Evolutionary conservation across 257 asterid genomes (phyloP).

Genomic region (Oldenlandia corymbosa): DNA sequence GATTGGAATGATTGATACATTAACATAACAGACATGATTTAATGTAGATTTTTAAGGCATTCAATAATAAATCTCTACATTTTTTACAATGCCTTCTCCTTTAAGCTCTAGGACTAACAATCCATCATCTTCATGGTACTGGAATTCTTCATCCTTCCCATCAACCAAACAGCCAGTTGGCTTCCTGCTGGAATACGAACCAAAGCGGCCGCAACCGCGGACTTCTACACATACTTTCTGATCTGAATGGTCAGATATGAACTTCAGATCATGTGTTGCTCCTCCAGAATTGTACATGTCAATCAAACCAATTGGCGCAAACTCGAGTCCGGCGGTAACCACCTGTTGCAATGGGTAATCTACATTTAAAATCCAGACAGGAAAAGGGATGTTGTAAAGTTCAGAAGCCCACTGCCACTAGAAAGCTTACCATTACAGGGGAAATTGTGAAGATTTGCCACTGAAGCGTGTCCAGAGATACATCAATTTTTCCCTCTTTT

Average conservation of each 20-base stretch:
- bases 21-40: too few species aligned
- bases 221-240: slow-evolving; percentile 25
- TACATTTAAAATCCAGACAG: not conserved
- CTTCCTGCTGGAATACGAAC: slow-evolving; percentile 60
- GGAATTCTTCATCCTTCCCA: slow-evolving; percentile 33
- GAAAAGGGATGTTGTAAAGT: too few species aligned
- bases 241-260: slow-evolving; percentile 5
- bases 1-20: too few species aligned
- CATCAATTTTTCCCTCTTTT: slow-evolving; percentile 24
- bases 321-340: slow-evolving; percentile 18
- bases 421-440: slow-evolving; percentile 38
- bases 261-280: slow-evolving; percentile 25
- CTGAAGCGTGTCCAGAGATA: slow-evolving; percentile 30
- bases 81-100: slow-evolving; percentile 35
- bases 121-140: slow-evolving; percentile 32
- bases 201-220: slow-evolving; percentile 56
- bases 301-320: slow-evolving; percentile 43
- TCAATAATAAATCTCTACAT: slow-evolving; percentile 14
- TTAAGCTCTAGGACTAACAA: slow-evolving; percentile 39
- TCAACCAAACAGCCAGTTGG: slow-evolving; percentile 47
- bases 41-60: too few species aligned
- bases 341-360: slow-evolving; percentile 25
- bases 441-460: slow-evolving; percentile 56
- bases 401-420: not conserved
- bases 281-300: slow-evolving; percentile 62